Percentiles rank a stretch among this genome's conserved stretches.
Evolutionary conservation across 2,329 filamentous ascomycete species (phyloP).

Genomic region (Byssothecium circinans): DNA sequence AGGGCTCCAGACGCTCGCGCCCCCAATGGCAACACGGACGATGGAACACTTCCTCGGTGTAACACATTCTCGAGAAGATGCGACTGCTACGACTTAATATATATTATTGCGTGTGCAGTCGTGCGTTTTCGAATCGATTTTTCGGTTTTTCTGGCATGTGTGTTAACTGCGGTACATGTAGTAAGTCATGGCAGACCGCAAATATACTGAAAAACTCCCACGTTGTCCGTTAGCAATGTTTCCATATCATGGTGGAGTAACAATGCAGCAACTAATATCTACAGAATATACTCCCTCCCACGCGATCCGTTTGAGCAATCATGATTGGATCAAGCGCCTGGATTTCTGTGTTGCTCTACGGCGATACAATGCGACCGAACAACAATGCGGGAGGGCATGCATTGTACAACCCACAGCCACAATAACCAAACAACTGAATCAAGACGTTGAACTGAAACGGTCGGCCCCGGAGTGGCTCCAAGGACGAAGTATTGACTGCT

Average conservation of each 20-base stretch:
- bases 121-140: background rate
- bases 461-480: no score
- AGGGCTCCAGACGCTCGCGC: constrained; percentile 32
- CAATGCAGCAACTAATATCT: background rate
- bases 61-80: constrained; percentile 28
- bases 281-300: background rate
- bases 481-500: no score
- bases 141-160: background rate
- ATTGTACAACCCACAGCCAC: background rate
- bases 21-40: constrained; percentile 36
- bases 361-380: background rate
- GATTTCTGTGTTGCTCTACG: background rate
- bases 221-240: constrained; percentile 1
- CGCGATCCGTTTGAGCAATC: background rate
- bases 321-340: background rate
- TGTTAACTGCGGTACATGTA: background rate
- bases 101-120: background rate
- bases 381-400: background rate
- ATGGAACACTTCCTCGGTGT: constrained; percentile 36
- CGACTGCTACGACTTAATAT: background rate
- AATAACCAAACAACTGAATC: background rate
- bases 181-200: background rate
- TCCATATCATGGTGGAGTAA: background rate
- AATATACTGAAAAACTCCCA: background rate
- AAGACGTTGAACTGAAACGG: no score